These are phyloP conservation scores for Magnusiomyces sp. DNA, from an alignment of 1,139 yeast species.

Conservation along the genomic window DNA sequence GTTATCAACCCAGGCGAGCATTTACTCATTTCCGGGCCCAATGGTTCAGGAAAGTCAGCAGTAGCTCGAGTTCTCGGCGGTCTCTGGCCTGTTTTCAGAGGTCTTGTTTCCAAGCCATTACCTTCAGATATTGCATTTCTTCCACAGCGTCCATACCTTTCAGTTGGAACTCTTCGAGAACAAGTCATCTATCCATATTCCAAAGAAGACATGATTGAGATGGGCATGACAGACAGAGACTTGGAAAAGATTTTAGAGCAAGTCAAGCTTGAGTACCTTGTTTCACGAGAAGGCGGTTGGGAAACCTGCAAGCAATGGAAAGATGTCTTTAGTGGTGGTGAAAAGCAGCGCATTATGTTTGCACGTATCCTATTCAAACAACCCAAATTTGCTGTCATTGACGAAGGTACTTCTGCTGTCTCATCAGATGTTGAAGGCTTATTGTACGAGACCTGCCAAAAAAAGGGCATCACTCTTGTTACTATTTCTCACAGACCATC, in stretches of 20 bases:
- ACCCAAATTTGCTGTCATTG: slow-evolving; percentile 71
- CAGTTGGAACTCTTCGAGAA: slow-evolving; percentile 74
- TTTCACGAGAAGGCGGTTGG: slow-evolving; percentile 55
- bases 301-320: slow-evolving; percentile 72
- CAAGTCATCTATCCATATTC: slow-evolving; percentile 82
- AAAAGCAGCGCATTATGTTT: slow-evolving; percentile 83
- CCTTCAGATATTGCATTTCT: slow-evolving; percentile 65
- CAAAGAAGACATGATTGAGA: slow-evolving; percentile 65
- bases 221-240: slow-evolving; percentile 63
- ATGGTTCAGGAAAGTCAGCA: slow-evolving; percentile 86
- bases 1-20: slow-evolving; percentile 61
- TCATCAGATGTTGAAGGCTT: slow-evolving; percentile 87
- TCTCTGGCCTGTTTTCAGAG: slow-evolving; percentile 83
- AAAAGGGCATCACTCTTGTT: slow-evolving; percentile 64
- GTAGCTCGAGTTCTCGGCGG: slow-evolving; percentile 81
- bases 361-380: slow-evolving; percentile 77
- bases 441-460: slow-evolving; percentile 67
- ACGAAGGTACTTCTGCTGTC: slow-evolving; percentile 91
- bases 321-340: slow-evolving; percentile 91
- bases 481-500: slow-evolving; percentile 84
- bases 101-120: slow-evolving; percentile 72
- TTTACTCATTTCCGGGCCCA: slow-evolving; percentile 72
- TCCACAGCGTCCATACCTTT: slow-evolving; percentile 75
- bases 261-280: slow-evolving; percentile 73
- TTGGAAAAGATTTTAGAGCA: slow-evolving; percentile 60